These are phyloP conservation scores for Calycina herbarum DNA, from an alignment of 2,329 filamentous ascomycete genomes.

Conservation along the genomic window DNA sequence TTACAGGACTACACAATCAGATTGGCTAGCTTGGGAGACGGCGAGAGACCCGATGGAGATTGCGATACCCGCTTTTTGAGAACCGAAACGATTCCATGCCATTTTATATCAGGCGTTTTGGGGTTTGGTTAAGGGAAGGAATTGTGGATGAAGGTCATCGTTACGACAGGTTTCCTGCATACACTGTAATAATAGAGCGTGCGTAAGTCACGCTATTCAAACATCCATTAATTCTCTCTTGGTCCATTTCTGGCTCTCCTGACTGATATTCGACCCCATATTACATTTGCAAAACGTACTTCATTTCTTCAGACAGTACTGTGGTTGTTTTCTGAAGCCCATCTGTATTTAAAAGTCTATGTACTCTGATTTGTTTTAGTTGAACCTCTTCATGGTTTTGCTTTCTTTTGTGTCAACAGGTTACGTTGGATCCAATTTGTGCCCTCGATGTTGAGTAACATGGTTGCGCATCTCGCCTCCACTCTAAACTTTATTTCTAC, in stretches of 20 bases:
- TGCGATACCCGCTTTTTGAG: constrained; percentile 39
- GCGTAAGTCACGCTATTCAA: not conserved
- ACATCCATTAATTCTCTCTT: not conserved
- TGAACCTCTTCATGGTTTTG: too few relatives aligned
- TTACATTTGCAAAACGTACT: too few relatives aligned
- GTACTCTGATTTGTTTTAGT: too few relatives aligned
- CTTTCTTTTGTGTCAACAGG: too few relatives aligned
- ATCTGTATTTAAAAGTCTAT: too few relatives aligned
- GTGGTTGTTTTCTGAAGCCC: too few relatives aligned
- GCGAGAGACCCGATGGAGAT: constrained; percentile 37
- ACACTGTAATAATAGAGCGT: not conserved
- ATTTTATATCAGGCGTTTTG: not conserved
- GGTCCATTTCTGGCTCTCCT: not conserved
- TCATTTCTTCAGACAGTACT: too few relatives aligned
- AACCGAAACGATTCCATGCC: not conserved
- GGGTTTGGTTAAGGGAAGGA: not conserved
- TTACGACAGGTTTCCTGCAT: not conserved
- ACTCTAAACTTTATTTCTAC: too few relatives aligned
- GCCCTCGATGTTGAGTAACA: too few relatives aligned
- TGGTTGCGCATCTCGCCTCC: too few relatives aligned
- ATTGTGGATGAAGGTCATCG: not conserved
- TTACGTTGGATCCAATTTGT: too few relatives aligned
- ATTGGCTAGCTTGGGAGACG: constrained; percentile 94
- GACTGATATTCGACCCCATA: not conserved
- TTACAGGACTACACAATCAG: constrained; percentile 82